phyloP scores from a whole-genome alignment of 768 basidiomycete species.

The Termitomyces sp. region DNA sequence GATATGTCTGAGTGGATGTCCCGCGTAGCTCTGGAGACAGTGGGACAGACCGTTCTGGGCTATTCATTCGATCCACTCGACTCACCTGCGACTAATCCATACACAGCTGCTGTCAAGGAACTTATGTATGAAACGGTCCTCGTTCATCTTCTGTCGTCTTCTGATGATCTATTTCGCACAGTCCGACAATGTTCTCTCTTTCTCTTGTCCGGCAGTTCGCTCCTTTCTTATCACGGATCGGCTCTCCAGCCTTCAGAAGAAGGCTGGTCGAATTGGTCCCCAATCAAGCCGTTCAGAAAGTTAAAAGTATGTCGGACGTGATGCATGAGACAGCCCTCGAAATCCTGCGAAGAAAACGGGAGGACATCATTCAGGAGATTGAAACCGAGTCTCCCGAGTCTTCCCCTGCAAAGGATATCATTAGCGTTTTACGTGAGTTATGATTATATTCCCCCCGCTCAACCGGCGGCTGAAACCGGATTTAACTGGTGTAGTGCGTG shows the following conservation, averaged over 20 bases:
- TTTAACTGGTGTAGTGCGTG: conserved; percentile 22
- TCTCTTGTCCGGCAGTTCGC: conserved; percentile 41
- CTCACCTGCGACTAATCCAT: conserved; percentile 34
- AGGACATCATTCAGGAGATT: conserved; percentile 16
- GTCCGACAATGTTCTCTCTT: conserved; percentile 40
- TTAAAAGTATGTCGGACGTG: conserved; percentile 42
- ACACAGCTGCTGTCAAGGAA: conserved; percentile 39
- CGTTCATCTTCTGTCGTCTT: neutral
- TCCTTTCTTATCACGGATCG: conserved; percentile 36
- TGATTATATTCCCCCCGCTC: conserved; percentile 8
- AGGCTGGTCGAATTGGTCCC: conserved; percentile 38
- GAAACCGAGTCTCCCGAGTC: conserved; percentile 15
- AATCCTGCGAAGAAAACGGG: conserved; percentile 35
- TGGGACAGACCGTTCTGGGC: conserved; percentile 38
- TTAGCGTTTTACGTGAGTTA: conserved; percentile 40
- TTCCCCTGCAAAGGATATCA: conserved; percentile 39
- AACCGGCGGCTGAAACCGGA: neutral
- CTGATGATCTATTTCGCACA: conserved; percentile 12
- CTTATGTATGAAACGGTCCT: conserved; percentile 29
- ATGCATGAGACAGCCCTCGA: conserved; percentile 36
- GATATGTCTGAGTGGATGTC: conserved; percentile 45
- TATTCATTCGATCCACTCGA: conserved; percentile 45
- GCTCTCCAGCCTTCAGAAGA: conserved; percentile 36
- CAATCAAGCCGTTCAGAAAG: conserved; percentile 30
- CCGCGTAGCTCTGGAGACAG: conserved; percentile 37